Base-by-base conservation (phyloP, 768 basidiomycete species). In the Udeniomyces megalosporus region DNA sequence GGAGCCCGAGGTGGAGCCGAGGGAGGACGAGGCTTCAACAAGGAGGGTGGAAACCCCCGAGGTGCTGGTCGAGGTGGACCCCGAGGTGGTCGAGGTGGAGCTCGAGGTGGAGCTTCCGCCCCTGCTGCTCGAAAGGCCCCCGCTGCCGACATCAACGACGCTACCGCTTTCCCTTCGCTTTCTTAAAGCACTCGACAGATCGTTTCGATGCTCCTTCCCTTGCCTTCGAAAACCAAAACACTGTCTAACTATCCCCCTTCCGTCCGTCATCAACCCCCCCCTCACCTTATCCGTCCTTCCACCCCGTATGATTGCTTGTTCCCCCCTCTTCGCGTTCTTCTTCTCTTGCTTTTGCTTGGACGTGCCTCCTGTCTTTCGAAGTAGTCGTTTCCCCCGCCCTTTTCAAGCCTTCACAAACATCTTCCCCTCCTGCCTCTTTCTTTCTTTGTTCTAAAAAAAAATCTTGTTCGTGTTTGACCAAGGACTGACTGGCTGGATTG, bases 81-180 rank as follows among this genome's bases (percentile, higher is more conserved):
- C 24, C 60, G 44, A 51, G 38, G 60, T 24, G 32, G 48, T 32
- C 34, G n/a, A n/a, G 35, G 26, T 24, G 29, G 49, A 42, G 49
- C 26, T 2, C 22, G 60, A 61, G 29, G 60, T 44, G 60, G 38
- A n/a, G 50, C 60, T 35, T 56, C 63, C 52, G 50, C 56, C 32
- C 35, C 57, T 35, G 55, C 54, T 48, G 45, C 61, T 48, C 42
- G 52, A 31, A 52, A 61, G 60, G 35, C 55, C 50, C 50, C 58
- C 42, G 35, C 52, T 15, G 63, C 57, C 58, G 57, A 64, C 51
- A 35, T 64, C 20, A 48, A 50, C 50, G 63, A 64, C 58, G 58
- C 49, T 26, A 53, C 50, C 26, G 63, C 63, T 24, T 64, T 64
- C 63, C 63, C 63, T 35, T 52, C 57, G 44, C 58, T 64, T n/a